Evolutionary conservation across 192 early-diverging fungal species (phyloP).

Genomic region (Coemansia sp.): DNA sequence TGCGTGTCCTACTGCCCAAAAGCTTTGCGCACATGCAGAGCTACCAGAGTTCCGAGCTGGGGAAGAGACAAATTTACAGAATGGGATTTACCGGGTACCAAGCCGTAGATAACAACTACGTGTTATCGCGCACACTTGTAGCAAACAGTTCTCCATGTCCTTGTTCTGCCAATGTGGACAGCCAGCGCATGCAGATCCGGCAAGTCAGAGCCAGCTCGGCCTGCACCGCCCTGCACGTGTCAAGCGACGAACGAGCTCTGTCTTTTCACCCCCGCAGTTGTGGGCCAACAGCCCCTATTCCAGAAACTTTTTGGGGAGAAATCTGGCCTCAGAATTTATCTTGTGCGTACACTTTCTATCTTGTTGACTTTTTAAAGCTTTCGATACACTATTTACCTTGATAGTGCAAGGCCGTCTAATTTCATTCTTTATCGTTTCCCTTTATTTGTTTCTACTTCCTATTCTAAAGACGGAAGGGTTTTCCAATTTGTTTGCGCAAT

Average conservation of each 20-base stretch:
- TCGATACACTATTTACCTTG: not conserved
- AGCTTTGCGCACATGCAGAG: no score
- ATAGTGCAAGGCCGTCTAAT: not conserved
- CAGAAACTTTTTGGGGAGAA: not conserved
- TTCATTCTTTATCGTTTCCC: not conserved
- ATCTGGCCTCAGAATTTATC: not conserved
- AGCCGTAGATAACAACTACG: no score
- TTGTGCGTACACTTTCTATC: not conserved
- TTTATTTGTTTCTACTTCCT: not conserved
- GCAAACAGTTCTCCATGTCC: not conserved
- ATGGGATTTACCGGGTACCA: no score
- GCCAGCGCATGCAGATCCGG: not conserved
- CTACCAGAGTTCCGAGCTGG: no score
- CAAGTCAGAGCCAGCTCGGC: not conserved
- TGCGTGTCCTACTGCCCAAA: no score
- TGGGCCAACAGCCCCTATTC: not conserved
- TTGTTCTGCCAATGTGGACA: no score
- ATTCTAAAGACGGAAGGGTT: no score
- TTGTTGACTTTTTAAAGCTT: not conserved
- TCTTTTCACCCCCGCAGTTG: not conserved
- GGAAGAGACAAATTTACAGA: no score
- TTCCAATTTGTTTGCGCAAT: conserved; percentile 2
- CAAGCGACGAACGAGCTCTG: not conserved
- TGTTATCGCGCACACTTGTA: not conserved
- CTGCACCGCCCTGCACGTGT: not conserved